A percentile compares a stretch with the other conserved stretches of the same genome.
These are phyloP conservation scores for Leccinellum albellum DNA, from an alignment of 768 basidiomycete species.

Conservation along the genomic window DNA sequence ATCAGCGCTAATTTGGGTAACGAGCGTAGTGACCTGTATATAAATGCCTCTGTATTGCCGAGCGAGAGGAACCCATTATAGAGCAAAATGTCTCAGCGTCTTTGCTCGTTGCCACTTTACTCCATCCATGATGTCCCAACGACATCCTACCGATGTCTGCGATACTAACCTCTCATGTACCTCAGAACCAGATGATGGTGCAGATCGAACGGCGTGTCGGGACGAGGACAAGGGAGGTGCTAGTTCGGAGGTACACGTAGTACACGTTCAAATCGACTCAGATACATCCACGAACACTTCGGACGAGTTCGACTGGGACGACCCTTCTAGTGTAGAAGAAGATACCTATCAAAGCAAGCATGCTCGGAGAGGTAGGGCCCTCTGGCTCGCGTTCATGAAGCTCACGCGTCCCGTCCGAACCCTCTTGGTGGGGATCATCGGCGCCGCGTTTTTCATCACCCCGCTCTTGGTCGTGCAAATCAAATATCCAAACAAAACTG, in stretches of 20 bases:
- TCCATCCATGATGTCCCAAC: conserved; percentile 13
- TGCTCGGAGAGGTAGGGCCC: conserved; percentile 57
- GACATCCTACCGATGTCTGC: conserved; percentile 1
- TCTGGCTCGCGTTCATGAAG: conserved; percentile 67
- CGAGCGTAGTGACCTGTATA: not conserved
- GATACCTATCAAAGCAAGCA: conserved; percentile 31
- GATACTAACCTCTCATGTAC: conserved; percentile 4
- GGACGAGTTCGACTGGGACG: conserved; percentile 77
- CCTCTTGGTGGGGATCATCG: conserved; percentile 54
- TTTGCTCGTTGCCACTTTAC: conserved; percentile 1
- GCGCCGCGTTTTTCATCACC: conserved; percentile 60
- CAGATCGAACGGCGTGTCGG: not conserved
- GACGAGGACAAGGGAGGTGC: conserved; percentile 11
- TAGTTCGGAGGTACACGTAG: conserved; percentile 2
- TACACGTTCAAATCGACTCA: conserved; percentile 15
- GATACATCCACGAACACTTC: conserved; percentile 54
- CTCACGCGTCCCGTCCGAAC: conserved; percentile 58
- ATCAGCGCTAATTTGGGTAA: not conserved
- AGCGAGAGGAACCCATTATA: conserved; percentile 3
- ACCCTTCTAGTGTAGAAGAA: conserved; percentile 33
- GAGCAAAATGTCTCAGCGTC: not conserved
- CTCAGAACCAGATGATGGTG: conserved; percentile 8
- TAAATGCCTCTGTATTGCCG: not conserved
- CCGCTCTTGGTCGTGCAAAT: conserved; percentile 68
- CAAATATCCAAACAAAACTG: conserved; percentile 47